Evolutionary conservation across 1,139 yeast species (phyloP), one percentile per base, ranked within the genome.

Genomic region (Diutina catenulata): DNA sequence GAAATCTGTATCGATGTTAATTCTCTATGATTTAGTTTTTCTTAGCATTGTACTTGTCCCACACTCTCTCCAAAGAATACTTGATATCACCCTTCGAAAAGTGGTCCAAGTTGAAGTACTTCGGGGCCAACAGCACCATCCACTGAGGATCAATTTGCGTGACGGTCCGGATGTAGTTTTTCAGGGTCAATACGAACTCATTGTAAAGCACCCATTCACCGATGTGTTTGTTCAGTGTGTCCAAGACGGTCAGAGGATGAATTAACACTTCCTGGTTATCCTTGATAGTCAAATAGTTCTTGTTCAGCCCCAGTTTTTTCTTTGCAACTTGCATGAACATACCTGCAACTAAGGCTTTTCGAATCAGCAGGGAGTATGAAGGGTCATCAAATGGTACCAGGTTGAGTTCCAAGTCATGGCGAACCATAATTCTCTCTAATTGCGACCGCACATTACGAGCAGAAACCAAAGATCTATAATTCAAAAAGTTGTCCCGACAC

Each of bases 271-370:
- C 97, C 62, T 91, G 98, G 57, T 88, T 87, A 58, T 91, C 98
- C 60, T 87, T 87, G 39, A 88, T 81, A 0, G 98, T 91, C 47
- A 82, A 70, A 57, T 80, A 91, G 18, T 80, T 87, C 50, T 66
- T 66, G n/a, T n/a, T 21, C 53, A 75, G 79, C 38, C 80, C 77
- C 33, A 81, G 80, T 41, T 80, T 72, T 56, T 73, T 79, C 64
- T 88, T 88, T 33, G 97, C 98, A 39, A 83, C 95, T 64, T 91
- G 98, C 97, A 91, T 88, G 66, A 91, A 91, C 57, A 87, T 88
- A 2, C 98, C 99, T n/a, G 87, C 76, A 7, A 86, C 73, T 41
- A 91, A 63, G 0, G 98, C 95, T 57, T 81, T 80, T 43, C 94
- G 73, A 46, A 91, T 79, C 50, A 84, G 81, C 47, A 71, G 76